Evolutionary conservation across 352 stramenopile genomes (phyloP), one percentile per base, ranked within the genome.

Genomic region (Globisporangium spiculum): DNA sequence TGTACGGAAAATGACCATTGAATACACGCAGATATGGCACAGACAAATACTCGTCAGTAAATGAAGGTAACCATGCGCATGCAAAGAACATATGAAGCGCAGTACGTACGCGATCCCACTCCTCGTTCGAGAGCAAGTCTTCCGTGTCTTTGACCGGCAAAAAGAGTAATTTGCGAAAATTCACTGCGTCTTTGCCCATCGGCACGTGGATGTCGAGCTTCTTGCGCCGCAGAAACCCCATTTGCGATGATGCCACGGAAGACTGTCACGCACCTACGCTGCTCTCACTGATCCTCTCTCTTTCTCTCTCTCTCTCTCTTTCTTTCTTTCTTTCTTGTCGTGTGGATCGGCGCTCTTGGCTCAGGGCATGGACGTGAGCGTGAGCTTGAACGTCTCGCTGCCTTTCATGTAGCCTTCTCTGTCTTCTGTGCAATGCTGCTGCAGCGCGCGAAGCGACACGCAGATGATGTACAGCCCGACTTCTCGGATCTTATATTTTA

Each of bases 131-230:
- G n/a, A 93, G 75, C 44, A 93, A 58, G 63, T 92, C 76, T 65
- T 92, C 69, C 1, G 84, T 92, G 63, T 95, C 87, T 0, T 75
- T 73, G 57, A 90, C 66, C 4, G 85, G 77, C 22, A 93, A 65
- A 59, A 95, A 95, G 61, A 95, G 73, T 1, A 95, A 55, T 53
- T 93, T 93, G 41, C 85, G 85, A 60, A 92, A 91, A 44, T 93
- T 91, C 63, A 92, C 83, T 59, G 77, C 85, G 72, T 92, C 80
- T 69, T 70, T 80, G 55, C 87, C 87, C 34, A 82, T 85, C 9
- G 87, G 87, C 36, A 92, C 76, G 66, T 79, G 84, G 66, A 93
- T 85, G 44, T 89, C 79, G 26, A 74, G 75, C 70, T 89, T 88
- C 67, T 89, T 90, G 27, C 75, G 80, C 36, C 79, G 68, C 27